Conservation (phyloP, 139 green algal genomes). For the Picochlorum costavermella region DNA sequence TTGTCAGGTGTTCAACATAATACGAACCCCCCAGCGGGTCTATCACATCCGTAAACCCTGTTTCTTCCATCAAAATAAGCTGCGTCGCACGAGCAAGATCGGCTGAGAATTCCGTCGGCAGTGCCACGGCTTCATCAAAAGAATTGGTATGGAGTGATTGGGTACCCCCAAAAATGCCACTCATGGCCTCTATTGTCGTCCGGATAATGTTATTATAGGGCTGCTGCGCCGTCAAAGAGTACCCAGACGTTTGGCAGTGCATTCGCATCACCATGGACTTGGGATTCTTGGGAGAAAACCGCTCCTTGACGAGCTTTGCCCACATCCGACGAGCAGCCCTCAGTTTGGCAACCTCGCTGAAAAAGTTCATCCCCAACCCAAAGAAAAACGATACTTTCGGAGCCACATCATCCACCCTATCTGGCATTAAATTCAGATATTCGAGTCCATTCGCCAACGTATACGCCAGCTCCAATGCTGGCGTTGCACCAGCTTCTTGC, state of each 20-base stretch:
- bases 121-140: constrained; percentile 61
- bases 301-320: constrained; percentile 49
- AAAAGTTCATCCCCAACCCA: constrained; percentile 64
- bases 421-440: constrained; percentile 46
- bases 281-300: constrained; percentile 30
- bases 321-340: constrained; percentile 51
- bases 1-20: constrained; percentile 55
- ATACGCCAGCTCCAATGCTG: constrained; percentile 50
- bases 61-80: constrained; percentile 57
- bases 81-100: constrained; percentile 58
- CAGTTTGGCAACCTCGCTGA: constrained; percentile 53
- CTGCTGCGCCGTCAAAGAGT: constrained; percentile 41
- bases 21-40: constrained; percentile 61
- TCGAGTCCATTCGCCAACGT: constrained; percentile 63
- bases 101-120: constrained; percentile 50
- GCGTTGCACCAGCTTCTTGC: constrained; percentile 49
- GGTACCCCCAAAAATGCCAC: constrained; percentile 55
- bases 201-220: constrained; percentile 48
- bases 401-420: constrained; percentile 45
- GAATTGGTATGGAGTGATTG: constrained; percentile 68
- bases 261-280: constrained; percentile 50
- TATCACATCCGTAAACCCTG: constrained; percentile 45
- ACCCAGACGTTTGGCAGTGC: constrained; percentile 54
- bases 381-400: constrained; percentile 49
- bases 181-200: constrained; percentile 47